Percentiles rank a stretch among this genome's conserved stretches.
Evolutionary conservation across 2,329 filamentous ascomycete genomes (phyloP).

Genomic region (Diaporthe velutina): DNA sequence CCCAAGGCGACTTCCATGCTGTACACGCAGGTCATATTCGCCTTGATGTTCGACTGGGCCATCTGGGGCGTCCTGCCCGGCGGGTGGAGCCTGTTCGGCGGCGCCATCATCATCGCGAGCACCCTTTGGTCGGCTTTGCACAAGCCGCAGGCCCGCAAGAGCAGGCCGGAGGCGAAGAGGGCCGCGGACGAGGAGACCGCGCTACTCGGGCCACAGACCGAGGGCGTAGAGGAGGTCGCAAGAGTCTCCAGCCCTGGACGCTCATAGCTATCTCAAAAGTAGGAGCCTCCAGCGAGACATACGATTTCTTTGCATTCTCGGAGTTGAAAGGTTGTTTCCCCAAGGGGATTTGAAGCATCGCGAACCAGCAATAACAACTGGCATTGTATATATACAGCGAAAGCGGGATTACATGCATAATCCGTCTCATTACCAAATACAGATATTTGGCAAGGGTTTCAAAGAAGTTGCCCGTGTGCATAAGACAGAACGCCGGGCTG

Average conservation of each 20-base stretch:
- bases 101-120: conserved; percentile 55
- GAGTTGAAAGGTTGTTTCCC: not conserved
- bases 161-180: conserved; percentile 43
- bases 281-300: not conserved
- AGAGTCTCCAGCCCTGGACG: not conserved
- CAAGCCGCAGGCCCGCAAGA: conserved; percentile 46
- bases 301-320: not conserved
- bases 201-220: conserved; percentile 42
- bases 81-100: conserved; percentile 53
- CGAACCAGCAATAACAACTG: not conserved
- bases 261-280: not conserved
- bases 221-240: conserved; percentile 26
- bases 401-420: not conserved
- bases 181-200: conserved; percentile 53
- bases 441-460: not conserved
- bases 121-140: conserved; percentile 58
- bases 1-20: conserved; percentile 49
- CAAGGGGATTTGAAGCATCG: not conserved
- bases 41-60: conserved; percentile 54
- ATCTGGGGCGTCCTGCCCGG: conserved; percentile 59
- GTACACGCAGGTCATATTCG: conserved; percentile 51
- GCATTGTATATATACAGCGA: conserved; percentile 22
- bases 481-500: not conserved
- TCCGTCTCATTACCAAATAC: not conserved
- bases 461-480: not conserved